Percentiles rank a stretch among this genome's conserved stretches.
Conservation (phyloP, 805 yeast species). For the Candida qinlingensis region DNA sequence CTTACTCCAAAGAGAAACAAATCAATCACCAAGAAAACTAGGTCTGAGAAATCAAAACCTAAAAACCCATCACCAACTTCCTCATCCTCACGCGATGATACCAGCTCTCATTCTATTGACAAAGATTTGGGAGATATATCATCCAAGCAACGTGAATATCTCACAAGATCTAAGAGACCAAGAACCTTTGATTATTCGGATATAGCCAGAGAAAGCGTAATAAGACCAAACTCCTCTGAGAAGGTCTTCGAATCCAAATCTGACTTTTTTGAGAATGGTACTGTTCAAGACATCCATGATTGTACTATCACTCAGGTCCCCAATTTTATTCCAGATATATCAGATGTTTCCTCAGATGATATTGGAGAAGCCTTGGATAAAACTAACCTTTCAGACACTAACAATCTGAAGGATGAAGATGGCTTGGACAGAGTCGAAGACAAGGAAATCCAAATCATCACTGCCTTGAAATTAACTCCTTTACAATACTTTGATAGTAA, state of each 20-base stretch:
- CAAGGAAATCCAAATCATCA: slow-evolving; percentile 13
- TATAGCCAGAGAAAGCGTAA: neutral
- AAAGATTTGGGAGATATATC: neutral
- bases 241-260: neutral
- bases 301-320: slow-evolving; percentile 12
- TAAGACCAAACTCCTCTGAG: neutral
- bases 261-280: slow-evolving; percentile 10
- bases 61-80: neutral
- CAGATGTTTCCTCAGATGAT: slow-evolving; percentile 5
- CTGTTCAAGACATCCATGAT: slow-evolving; percentile 21
- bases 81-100: neutral
- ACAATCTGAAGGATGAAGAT: slow-evolving; percentile 9
- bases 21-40: neutral
- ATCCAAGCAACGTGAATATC: slow-evolving; percentile 1
- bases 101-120: neutral
- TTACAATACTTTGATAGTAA: slow-evolving; percentile 48
- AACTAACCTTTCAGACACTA: slow-evolving; percentile 7
- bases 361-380: slow-evolving; percentile 11
- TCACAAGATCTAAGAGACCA: slow-evolving; percentile 7
- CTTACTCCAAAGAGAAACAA: neutral
- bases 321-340: slow-evolving; percentile 16
- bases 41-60: neutral
- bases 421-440: slow-evolving; percentile 5
- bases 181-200: neutral
- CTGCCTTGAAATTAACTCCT: slow-evolving; percentile 19